Evolutionary conservation across 164 flowering plant species (phyloP), one percentile per base, ranked within the genome.

Genomic region (Buxus sempervirens): DNA sequence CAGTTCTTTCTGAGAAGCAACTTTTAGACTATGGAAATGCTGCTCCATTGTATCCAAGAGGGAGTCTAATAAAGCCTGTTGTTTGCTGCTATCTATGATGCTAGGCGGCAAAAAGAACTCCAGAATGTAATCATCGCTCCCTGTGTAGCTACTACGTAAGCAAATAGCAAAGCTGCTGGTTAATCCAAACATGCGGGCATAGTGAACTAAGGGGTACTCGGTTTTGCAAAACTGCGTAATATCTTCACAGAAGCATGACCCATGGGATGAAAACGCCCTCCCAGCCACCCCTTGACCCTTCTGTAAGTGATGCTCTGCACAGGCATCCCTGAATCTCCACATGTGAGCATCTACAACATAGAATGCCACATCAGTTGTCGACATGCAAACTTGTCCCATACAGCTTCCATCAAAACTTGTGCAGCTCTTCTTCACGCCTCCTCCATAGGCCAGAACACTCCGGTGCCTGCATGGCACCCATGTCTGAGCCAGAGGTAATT

Each of bases 401-500:
- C 99, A 95, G 77, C 88, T 88, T 69, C 97, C 99, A 78, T 95
- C 97, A 73, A 90, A 86, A 77, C 97, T 95, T 27, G 87, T 78
- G 81, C 97, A 95, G 65, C 86, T 87, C 77, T 95, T 92, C 82
- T 80, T 86, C 54, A 84, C 62, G 62, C 96, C 97, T 70, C 97
- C 97, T 54, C 94, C 97, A 77, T 81, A 49, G 28, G 96, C 96
- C 61, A 95, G 78, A 79, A 90, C 86, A 73, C 82, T 89, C 23
- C 97, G 86, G 73, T 92, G 96, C 80, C 77, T 79, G 84, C 99
- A 95, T 14, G 99, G 97, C 69, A 95, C 91, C 99, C 99, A 95
- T 2, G 99, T 95, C 79, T 95, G 99, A 65, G 97, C 97, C 70
- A 95, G 74, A n/a, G 99, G 98, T 63, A 95, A 68, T 54, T 86